Percentiles rank a stretch among this genome's conserved stretches.
Evolutionary conservation across 2,329 filamentous ascomycete genomes (phyloP).

Genomic region (Fusarium anthophilum): DNA sequence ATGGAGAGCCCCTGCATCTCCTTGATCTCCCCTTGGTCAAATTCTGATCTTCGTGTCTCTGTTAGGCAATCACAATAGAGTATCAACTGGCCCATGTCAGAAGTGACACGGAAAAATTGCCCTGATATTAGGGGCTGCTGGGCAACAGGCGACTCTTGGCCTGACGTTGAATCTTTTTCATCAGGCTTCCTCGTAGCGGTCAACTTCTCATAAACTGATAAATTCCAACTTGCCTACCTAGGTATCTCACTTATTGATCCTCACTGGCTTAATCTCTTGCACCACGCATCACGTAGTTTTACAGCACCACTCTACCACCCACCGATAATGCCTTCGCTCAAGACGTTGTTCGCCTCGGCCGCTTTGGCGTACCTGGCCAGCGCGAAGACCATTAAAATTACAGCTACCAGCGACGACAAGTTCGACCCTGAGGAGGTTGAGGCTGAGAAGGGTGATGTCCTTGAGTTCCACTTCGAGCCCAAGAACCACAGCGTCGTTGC

Average conservation of each 20-base stretch:
- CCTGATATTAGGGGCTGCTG: conserved; percentile 13
- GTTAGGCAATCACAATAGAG: conserved; percentile 7
- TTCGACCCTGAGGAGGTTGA: conserved; percentile 48
- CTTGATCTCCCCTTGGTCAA: not conserved
- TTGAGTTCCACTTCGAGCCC: conserved; percentile 51
- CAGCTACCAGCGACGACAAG: conserved; percentile 45
- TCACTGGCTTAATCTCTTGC: not conserved
- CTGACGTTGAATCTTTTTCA: conserved; percentile 2
- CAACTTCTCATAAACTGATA: not conserved
- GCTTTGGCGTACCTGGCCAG: conserved; percentile 39
- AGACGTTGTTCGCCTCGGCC: conserved; percentile 36
- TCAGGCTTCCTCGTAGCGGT: conserved; percentile 5
- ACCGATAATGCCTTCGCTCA: conserved; percentile 45
- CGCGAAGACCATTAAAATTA: conserved; percentile 49
- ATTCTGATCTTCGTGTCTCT: conserved; percentile 11
- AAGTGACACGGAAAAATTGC: conserved; percentile 15
- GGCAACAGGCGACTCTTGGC: conserved; percentile 25
- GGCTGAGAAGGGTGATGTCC: conserved; percentile 47
- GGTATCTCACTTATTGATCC: not conserved
- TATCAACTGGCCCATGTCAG: conserved; percentile 7
- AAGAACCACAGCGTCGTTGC: conserved; percentile 52
- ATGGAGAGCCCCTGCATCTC: conserved; percentile 1
- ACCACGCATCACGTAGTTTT: not conserved
- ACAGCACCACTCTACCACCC: not conserved
- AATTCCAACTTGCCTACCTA: not conserved